These are phyloP conservation scores for Plantago coronopus DNA, from an alignment of 305 asterid genomes.

Conservation along the genomic window DNA sequence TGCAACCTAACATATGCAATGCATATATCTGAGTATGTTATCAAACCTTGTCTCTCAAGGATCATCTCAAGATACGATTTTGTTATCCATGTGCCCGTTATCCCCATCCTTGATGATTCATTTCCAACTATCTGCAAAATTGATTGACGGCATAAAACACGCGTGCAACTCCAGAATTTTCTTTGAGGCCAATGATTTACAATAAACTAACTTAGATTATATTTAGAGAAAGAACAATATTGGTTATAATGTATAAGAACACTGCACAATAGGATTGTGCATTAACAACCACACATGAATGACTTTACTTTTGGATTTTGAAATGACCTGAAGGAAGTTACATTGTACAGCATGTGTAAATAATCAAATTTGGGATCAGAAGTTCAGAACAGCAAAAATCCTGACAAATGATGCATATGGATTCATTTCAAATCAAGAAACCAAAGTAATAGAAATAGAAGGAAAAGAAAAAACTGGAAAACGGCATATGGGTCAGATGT, in stretches of 20 bases:
- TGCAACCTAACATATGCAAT: conserved; percentile 10
- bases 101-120: conserved; percentile 85
- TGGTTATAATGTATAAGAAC: background rate
- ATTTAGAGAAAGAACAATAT: background rate
- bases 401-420: too few relatives aligned
- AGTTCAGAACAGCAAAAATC: too few relatives aligned
- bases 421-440: too few relatives aligned
- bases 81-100: conserved; percentile 92
- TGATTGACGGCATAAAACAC: conserved; percentile 31
- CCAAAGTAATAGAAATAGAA: too few relatives aligned
- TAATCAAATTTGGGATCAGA: too few relatives aligned
- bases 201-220: background rate
- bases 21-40: conserved; percentile 16
- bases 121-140: conserved; percentile 72
- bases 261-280: too few relatives aligned
- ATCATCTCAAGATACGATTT: conserved; percentile 96
- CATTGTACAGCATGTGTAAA: too few relatives aligned
- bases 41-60: conserved; percentile 84
- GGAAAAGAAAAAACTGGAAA: too few relatives aligned
- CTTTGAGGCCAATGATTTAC: conserved; percentile 20
- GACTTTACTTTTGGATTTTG: too few relatives aligned
- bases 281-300: too few relatives aligned
- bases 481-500: too few relatives aligned
- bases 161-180: conserved; percentile 25
- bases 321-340: too few relatives aligned